These are phyloP conservation scores for Aspergillus nanangensis DNA, from an alignment of 495 filamentous ascomycete species.

Conservation along the genomic window DNA sequence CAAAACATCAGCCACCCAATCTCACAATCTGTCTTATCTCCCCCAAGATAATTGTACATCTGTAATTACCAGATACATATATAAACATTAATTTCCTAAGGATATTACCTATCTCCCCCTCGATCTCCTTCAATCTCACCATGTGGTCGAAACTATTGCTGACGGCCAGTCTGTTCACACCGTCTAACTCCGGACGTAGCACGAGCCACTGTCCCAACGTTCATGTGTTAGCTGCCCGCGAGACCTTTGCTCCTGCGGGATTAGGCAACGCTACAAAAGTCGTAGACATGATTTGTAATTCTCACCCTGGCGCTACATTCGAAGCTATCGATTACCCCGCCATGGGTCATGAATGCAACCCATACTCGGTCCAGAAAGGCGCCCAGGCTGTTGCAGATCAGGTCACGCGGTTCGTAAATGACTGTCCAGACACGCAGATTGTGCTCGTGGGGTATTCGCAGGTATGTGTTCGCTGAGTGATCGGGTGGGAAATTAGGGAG, in stretches of 20 bases:
- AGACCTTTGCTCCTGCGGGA: not conserved
- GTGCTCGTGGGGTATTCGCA: slow-evolving; percentile 3
- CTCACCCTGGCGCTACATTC: not conserved
- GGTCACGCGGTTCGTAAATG: not conserved
- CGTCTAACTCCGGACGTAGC: too few species aligned
- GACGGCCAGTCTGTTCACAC: too few species aligned
- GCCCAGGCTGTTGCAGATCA: not conserved
- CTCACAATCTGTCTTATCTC: too few species aligned
- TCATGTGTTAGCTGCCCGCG: not conserved
- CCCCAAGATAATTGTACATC: too few species aligned
- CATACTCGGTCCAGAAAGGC: not conserved
- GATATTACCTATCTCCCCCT: too few species aligned
- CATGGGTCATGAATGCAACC: not conserved
- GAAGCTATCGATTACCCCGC: slow-evolving; percentile 1
- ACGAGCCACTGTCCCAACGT: slow-evolving; percentile 1
- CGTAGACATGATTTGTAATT: not conserved
- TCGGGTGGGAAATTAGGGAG: too few species aligned
- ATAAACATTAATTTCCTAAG: too few species aligned
- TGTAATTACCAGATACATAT: too few species aligned
- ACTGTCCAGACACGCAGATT: not conserved
- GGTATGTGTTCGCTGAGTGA: too few species aligned
- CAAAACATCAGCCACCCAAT: too few species aligned
- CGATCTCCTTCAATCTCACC: too few species aligned
- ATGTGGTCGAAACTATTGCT: too few species aligned
- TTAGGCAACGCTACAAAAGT: not conserved